A percentile compares a stretch with the other conserved stretches of the same genome.
These are phyloP conservation scores for Fusarium dlaminii DNA, from an alignment of 2,329 filamentous ascomycete species.

Conservation along the genomic window DNA sequence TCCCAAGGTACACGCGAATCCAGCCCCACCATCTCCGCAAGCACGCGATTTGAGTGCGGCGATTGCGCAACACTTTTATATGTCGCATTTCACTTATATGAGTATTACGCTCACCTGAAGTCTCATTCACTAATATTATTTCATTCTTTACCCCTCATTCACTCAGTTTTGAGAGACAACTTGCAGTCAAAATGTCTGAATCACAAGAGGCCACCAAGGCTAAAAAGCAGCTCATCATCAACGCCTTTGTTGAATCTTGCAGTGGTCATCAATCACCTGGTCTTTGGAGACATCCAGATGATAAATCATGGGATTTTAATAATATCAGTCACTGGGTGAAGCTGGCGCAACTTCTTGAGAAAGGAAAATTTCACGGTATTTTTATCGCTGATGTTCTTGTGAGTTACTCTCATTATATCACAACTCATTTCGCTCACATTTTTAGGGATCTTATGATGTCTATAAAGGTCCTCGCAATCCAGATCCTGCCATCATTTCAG, in stretches of 20 bases:
- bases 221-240: constrained; percentile 54
- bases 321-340: constrained; percentile 68
- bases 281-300: constrained; percentile 69
- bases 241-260: constrained; percentile 55
- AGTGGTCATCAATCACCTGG: constrained; percentile 59
- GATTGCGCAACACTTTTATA: neutral
- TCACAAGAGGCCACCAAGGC: neutral
- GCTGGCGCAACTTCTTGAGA: constrained; percentile 67
- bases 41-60: neutral
- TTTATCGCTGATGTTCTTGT: constrained; percentile 74
- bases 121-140: neutral
- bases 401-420: neutral
- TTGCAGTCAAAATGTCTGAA: constrained; percentile 22
- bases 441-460: constrained; percentile 71
- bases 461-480: constrained; percentile 65
- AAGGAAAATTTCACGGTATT: constrained; percentile 71
- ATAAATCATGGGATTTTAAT: constrained; percentile 71
- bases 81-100: neutral
- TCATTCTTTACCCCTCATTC: neutral
- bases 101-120: neutral
- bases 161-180: neutral
- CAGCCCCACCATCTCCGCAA: constrained; percentile 8
- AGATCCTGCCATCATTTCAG: constrained; percentile 68
- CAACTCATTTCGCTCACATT: neutral
- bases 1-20: neutral